Conservation (phyloP, 352 stramenopile genomes). For the Phytophthora aleatoria region DNA sequence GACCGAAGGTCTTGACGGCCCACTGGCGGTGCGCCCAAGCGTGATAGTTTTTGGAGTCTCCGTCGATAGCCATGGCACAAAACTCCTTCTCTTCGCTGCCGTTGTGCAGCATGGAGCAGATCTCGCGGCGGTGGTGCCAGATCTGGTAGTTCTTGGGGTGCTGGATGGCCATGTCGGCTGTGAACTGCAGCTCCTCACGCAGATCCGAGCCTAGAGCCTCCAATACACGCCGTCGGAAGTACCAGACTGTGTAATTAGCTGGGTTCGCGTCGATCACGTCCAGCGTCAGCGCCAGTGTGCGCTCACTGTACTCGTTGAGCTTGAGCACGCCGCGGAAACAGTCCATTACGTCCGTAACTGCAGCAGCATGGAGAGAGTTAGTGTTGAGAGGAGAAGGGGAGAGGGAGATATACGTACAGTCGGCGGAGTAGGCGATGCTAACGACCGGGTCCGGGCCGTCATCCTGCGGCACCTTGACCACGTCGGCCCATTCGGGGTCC, state of each 20-base stretch:
- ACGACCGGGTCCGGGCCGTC: constrained; percentile 81
- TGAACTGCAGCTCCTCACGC: constrained; percentile 70
- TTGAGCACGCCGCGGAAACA: constrained; percentile 95
- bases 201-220: constrained; percentile 76
- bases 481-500: constrained; percentile 77
- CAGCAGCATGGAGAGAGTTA: constrained; percentile 1
- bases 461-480: constrained; percentile 83
- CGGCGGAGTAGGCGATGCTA: constrained; percentile 73
- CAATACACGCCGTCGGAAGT: constrained; percentile 92
- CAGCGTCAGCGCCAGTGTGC: constrained; percentile 91
- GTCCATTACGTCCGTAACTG: constrained; percentile 91
- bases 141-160: constrained; percentile 99
- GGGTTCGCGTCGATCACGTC: constrained; percentile 95
- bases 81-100: constrained; percentile 92
- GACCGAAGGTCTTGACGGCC: constrained; percentile 85
- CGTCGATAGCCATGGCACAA: constrained; percentile 88
- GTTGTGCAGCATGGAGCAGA: constrained; percentile 88
- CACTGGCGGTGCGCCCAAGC: constrained; percentile 98
- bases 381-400: not conserved
- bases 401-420: constrained; percentile 50
- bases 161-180: constrained; percentile 86
- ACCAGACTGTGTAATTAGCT: constrained; percentile 99
- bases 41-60: constrained; percentile 99
- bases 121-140: constrained; percentile 97
- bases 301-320: constrained; percentile 90